Evolutionary conservation across 2,329 filamentous ascomycete genomes (phyloP), one percentile per base, ranked within the genome.

Genomic region (Talaromyces sp.): DNA sequence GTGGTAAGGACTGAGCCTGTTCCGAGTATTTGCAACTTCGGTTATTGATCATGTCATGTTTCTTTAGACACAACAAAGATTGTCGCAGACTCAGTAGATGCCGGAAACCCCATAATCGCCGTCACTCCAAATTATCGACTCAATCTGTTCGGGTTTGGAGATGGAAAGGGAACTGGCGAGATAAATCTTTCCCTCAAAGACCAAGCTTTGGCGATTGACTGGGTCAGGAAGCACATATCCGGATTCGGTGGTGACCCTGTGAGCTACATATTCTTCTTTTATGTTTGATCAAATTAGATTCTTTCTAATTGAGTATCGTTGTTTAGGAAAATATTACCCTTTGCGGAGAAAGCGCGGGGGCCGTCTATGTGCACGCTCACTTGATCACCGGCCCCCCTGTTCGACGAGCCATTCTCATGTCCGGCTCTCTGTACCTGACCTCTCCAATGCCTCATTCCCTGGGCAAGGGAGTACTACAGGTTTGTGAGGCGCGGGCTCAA

Each of bases 281-380:
- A 8, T 38, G 4, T n/a, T n/a, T 19, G 9, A 58, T 24, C 2
- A n/a, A 8, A n/a, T n/a, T 8, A 6, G 4, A 13, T 24, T 24
- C 43, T 11, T 13, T 21, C 43, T 46, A 46, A 46, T 24, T 1
- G 11, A 27, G 2, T 19, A 19, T 24, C 21, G 3, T 17, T 49
- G 14, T 10, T 13, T 9, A 79, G 75, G 24, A 69, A 2, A 73
- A 73, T 24, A 72, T 81, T 7, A 80, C 78, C 0, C 58, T 81
- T 2, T 73, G 73, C 0, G 79, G 79, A 4, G 78, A 81, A 62
- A 81, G 78, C 51, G 79, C 79, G 0, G 79, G 79, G 0, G 79
- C 75, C 2, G 70, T 80, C 1, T 80, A 80, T 26, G 71, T 69
- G 4, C 79, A 81, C 64, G 78, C 77, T 1, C 78, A 77, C 65